Conservation (phyloP, 805 yeast species). For the Myxozyma nipponensis region DNA sequence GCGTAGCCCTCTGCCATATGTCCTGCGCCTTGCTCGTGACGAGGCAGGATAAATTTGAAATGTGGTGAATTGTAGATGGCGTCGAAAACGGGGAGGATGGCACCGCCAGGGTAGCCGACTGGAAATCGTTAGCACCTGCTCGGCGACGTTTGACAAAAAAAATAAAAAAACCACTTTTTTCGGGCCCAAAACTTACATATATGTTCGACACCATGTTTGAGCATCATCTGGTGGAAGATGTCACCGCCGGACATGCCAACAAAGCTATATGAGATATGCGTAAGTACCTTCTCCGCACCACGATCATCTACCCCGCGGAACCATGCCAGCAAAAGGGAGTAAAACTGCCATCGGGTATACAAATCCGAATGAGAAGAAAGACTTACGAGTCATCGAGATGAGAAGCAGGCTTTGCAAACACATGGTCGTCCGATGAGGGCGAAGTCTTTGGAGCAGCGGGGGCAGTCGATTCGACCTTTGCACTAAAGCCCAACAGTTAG, state of each 20-base stretch:
- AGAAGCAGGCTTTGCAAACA: conserved; percentile 10
- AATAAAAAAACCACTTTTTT: conserved; percentile 10
- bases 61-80: conserved; percentile 89
- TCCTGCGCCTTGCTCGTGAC: conserved; percentile 99
- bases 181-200: no score
- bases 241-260: conserved; percentile 98
- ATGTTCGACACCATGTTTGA: conserved; percentile 90
- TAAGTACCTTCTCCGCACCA: neutral
- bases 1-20: conserved; percentile 99
- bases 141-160: neutral
- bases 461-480: conserved; percentile 1
- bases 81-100: conserved; percentile 95
- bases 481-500: no score
- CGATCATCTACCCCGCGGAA: neutral
- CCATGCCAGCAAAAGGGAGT: neutral
- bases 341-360: no score
- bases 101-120: conserved; percentile 98
- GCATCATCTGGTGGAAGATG: conserved; percentile 98
- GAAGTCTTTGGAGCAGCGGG: neutral
- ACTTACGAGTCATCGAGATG: conserved; percentile 26
- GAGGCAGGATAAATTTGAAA: conserved; percentile 86
- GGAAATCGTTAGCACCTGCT: conserved; percentile 2
- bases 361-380: neutral
- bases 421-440: neutral
- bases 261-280: conserved; percentile 46